Base-by-base conservation (phyloP, 495 filamentous ascomycete genomes). In the Penicillium cinerascens region DNA sequence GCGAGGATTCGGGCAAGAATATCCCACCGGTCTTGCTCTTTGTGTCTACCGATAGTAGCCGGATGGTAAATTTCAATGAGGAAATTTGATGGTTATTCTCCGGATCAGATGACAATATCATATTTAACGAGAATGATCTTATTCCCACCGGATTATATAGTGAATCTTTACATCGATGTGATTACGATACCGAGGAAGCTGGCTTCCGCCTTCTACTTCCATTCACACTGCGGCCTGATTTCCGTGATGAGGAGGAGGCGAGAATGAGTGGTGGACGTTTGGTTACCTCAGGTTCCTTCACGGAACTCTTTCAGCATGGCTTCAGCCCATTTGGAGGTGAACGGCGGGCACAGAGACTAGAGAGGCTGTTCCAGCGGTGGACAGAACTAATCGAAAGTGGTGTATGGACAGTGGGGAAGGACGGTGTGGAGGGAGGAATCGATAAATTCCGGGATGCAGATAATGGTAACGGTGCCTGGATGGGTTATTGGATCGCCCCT, bases 251-350 rank as follows among this genome's bases (percentile, higher is more conserved):
- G 13, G 44, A 57, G 6, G 56, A 56, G 16, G 65, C 65, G 26
- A 60, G 60, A 39, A 54, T 51, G 46, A 76, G 69, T 57, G 67
- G 71, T 55, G 69, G 66, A 20, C 51, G 41, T 15, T 21, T 47
- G 40, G 58, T 74, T 2, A 33, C 23, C 3, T 25, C 35, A 1
- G 54, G 49, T 0, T 61, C 58, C 10, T 52, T 62, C 39, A 53
- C 61, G 1, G 55, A 66, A 26, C 56, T 76, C 20, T 74, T 73
- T 46, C 73, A 76, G 47, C 66, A 69, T 60, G 69, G 70, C 7
- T 53, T 41, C 63, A 68, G n/a, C 39, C 66, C 65, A 20, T 72
- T 74, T 44, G 65, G 68, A 6, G 68, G 69, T 0, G 66, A 72
- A 16, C 53, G 37, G 4, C 63, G 66, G 17, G 29, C 61, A 8